Base-by-base conservation (phyloP, 1,284 basidiomycete species). In the Cryptococcus sp. region DNA sequence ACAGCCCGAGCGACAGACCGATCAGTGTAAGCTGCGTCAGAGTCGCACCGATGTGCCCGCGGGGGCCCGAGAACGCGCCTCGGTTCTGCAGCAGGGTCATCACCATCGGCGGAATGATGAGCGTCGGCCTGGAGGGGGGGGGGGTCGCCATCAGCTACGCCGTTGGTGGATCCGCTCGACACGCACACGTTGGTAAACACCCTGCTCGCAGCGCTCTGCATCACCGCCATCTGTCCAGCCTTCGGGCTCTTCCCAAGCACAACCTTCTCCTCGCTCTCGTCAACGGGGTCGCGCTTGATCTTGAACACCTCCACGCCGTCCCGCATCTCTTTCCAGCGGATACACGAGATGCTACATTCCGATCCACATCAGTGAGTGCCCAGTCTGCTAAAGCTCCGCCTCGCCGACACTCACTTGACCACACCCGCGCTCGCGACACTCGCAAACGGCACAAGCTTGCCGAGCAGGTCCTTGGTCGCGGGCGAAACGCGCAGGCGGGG, bases 291-390 rank as follows among this genome's bases (percentile, higher is more conserved):
- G 5, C 61, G 42, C 1, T 55, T 60, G 21, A 77, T 45, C 42
- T 73, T 68, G 69, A 72, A 82, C 15, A 82, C 75, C 37, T 77
- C 75, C 46, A 82, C 75, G 18, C 81, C 81, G 59, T 82, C 80
- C 9, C 77, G 68, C 72, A 82, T 81, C 70, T 82, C 81, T 63
- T 82, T 82, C 81, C 80, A 82, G 18, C 81, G 66, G 74, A 82
- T 82, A 59, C 80, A 77, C 11, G 77, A 77, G 55, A 81, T 80
- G 63, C 71, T 75, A 49, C 7, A 42, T 33, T 21, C 13, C 11
- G 7, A 20, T 36, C 24, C 18, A 15, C 33, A 23, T 37, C 7
- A 39, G 8, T 15, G 42, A 15, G 8, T 44, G 21, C 23, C 7
- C 12, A 21, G 42, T 15, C 21, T 16, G 23, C n/a, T 12, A 20